phyloP scores from a whole-genome alignment of 169 alveolate species.

The Plasmodium blacklocki region DNA sequence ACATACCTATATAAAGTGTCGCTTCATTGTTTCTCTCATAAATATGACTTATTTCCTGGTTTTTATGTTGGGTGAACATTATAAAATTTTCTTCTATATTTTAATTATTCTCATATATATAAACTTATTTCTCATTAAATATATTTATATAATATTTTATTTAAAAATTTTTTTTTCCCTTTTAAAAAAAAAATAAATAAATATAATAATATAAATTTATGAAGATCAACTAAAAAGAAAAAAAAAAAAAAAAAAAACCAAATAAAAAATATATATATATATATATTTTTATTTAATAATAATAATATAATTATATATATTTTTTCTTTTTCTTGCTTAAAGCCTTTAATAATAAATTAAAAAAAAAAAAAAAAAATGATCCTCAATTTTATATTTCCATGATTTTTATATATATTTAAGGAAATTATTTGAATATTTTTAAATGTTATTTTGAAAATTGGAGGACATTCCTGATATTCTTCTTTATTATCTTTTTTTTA shows the following conservation, averaged over 20 bases:
- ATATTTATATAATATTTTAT: neutral
- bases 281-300: no score
- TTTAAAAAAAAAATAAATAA: neutral
- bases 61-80: conserved; percentile 74
- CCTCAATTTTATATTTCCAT: no score
- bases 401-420: no score
- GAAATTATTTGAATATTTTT: no score
- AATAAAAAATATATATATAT: no score
- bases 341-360: no score
- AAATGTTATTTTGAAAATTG: no score
- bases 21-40: conserved; percentile 94
- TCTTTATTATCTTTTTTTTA: no score
- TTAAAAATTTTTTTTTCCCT: neutral
- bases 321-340: no score
- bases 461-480: no score
- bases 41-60: conserved; percentile 88
- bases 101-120: conserved; percentile 43
- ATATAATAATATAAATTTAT: neutral
- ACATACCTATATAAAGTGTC: conserved; percentile 89
- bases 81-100: conserved; percentile 34
- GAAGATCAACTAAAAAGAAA: neutral
- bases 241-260: conserved; percentile 5
- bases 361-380: no score
- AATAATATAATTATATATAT: no score
- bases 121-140: conserved; percentile 10